Base-by-base conservation (phyloP, 2,329 filamentous ascomycete genomes). In the Lasiodiplodia sp. region DNA sequence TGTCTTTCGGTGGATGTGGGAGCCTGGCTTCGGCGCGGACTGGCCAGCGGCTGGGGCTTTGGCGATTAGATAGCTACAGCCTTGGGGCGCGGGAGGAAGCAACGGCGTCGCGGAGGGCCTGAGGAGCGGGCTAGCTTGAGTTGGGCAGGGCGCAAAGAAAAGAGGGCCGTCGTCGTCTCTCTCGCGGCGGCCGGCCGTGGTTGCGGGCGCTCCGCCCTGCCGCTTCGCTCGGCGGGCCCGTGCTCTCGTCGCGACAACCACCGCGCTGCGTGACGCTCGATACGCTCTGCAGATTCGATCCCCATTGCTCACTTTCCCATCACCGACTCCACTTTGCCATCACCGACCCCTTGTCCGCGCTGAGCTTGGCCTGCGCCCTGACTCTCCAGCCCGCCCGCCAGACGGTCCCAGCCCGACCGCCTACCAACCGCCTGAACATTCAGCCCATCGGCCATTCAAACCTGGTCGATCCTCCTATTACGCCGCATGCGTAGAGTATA, bases 271-370 rank as follows among this genome's bases (percentile, higher is more conserved):
- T 14, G 18, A 14, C 40, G 28, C 51, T 51, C 63, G 63, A 66
- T 66, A 47, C 49, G 63, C 63, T 44, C 51, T 34, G 38, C 23
- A 56, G 55, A 21, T 16, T 38, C 63, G 63, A 66, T 66, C 63
- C 34, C 63, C 49, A 66, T 56, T 28, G n/a, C 37, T 47, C 51
- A 55, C 63, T 66, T 66, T 66, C 63, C 63, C 63, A 66, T 66
- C 63, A 56, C 51, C 21, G 52, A 34, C 18, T 55, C 62, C 51
- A 55, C 63, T 66, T 66, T 66, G 44, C 63, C 63, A 66, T 66
- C 63, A 40, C 21, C 31, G 37, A 23, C 28, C 63, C 63, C 63
- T 66, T 34, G 63, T 64, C 40, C 31, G 47, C 40, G 37, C 18
- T 47, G 40, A 51, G 44, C 44, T 63, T 52, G 60, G 47, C 60